Evolutionary conservation across 208 protist species (phyloP), one percentile per base, ranked within the genome.

Genomic region (Zelonia costaricensis): DNA sequence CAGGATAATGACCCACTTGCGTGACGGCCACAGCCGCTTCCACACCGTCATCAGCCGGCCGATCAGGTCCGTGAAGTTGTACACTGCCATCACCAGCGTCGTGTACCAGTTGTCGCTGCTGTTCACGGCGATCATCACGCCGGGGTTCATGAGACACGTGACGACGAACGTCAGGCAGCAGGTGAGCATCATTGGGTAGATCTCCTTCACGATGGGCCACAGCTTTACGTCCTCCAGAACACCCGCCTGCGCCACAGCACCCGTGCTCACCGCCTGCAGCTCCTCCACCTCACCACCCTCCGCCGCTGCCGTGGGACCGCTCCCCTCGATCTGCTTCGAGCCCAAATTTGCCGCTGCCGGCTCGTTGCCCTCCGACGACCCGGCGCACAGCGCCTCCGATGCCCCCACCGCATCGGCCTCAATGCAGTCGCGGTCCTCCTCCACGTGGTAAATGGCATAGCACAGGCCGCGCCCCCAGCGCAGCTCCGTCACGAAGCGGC

Each of bases 131-230:
- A 91, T 71, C 51, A 85, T 79, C 15, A 92, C 65, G 42, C 86
- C 87, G 16, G 89, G 89, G 56, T 93, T 93, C 49, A 91, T 43
- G 42, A 80, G 48, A 48, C 92, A 44, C 1, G 80, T 77, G 18
- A 74, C 69, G 69, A 82, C 83, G 71, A 84, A 93, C 27, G 81
- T 68, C 9, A 81, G 51, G 67, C 85, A 92, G 71, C 54, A 67
- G 59, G 66, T 75, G 25, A 89, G 8, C 55, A 88, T 51, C 84
- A 92, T 89, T 40, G 88, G 88, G 54, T 70, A 90, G 35, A 94
- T 70, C 31, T 48, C 44, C 68, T 74, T 75, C 38, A 89, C 53
- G 40, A 94, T 73, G 9, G 71, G 43, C 12, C 36, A 45, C 8
- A 83, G n/a, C 44, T 49, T 62, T 33, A 77, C 65, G 44, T 53